A percentile compares a stretch with the other conserved stretches of the same genome.
Evolutionary conservation across 495 filamentous ascomycete species (phyloP).

Genomic region (Lichina pygmaea): DNA sequence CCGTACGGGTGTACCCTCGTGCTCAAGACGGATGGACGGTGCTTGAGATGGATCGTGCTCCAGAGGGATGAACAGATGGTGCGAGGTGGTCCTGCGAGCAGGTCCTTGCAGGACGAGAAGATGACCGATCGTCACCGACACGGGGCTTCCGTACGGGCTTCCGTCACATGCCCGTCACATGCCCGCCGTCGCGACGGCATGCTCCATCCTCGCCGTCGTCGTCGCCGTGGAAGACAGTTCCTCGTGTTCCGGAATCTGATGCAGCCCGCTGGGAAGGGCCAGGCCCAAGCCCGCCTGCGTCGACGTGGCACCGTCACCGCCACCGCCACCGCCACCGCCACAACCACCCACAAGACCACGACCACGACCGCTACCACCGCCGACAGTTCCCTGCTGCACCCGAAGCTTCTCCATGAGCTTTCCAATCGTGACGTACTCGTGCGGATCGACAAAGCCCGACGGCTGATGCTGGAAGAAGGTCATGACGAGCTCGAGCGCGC

Average conservation of each 20-base stretch:
- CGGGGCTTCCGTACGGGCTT: too few relatives aligned
- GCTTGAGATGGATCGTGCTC: too few relatives aligned
- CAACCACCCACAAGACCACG: not conserved
- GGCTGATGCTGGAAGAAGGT: conserved; percentile 60
- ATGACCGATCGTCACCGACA: too few relatives aligned
- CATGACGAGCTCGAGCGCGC: conserved; percentile 64
- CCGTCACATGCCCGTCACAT: too few relatives aligned
- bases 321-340: too few relatives aligned
- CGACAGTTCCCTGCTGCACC: conserved; percentile 21
- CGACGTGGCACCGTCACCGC: too few relatives aligned
- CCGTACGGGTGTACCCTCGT: too few relatives aligned
- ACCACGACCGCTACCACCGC: not conserved
- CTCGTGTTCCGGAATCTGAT: conserved; percentile 36
- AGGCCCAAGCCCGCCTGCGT: not conserved
- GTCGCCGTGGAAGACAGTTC: conserved; percentile 9
- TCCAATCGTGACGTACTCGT: conserved; percentile 60
- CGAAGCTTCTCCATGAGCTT: conserved; percentile 77
- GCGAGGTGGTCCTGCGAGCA: too few relatives aligned
- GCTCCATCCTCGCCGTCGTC: conserved; percentile 22
- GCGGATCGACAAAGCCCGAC: conserved; percentile 39
- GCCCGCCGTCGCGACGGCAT: conserved; percentile 14
- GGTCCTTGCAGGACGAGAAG: too few relatives aligned
- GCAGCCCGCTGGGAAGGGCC: conserved; percentile 33
- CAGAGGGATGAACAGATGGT: too few relatives aligned
- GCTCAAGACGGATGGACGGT: too few relatives aligned